Conservation (phyloP, 768 basidiomycete genomes). For the Pulveroboletus sp. region DNA sequence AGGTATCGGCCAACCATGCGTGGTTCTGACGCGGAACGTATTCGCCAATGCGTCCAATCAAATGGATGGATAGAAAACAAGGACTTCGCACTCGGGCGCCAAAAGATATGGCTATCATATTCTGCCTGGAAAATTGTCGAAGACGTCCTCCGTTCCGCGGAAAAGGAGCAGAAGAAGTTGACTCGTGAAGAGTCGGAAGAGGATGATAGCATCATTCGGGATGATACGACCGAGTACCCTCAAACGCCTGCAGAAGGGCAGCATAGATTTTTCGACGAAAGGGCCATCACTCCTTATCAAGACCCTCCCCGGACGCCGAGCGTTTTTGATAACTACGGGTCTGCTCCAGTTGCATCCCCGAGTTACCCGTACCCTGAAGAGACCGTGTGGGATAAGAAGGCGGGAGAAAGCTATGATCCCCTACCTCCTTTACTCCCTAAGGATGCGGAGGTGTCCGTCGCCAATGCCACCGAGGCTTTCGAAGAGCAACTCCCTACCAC, state of each 20-base stretch:
- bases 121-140: conserved; percentile 60
- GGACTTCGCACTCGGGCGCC: conserved; percentile 55
- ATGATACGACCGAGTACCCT: conserved; percentile 41
- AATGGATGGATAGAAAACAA: conserved; percentile 51
- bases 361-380: conserved; percentile 34
- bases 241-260: conserved; percentile 31
- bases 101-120: conserved; percentile 56
- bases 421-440: conserved; percentile 35
- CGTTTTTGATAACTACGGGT: conserved; percentile 22
- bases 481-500: conserved; percentile 58
- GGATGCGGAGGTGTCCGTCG: conserved; percentile 36
- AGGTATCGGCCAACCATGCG: conserved; percentile 52
- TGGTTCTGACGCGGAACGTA: conserved; percentile 45
- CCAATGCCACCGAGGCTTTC: conserved; percentile 44
- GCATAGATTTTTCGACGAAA: conserved; percentile 33
- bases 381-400: conserved; percentile 41
- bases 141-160: conserved; percentile 48
- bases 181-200: conserved; percentile 41
- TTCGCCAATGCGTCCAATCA: conserved; percentile 47
- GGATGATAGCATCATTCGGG: conserved; percentile 42
- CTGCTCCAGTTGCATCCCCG: conserved; percentile 22
- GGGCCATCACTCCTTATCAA: conserved; percentile 27
- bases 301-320: conserved; percentile 31
- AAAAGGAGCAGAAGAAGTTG: conserved; percentile 47
- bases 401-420: conserved; percentile 29